phyloP scores from a whole-genome alignment of 345 rosid genomes.

The Sonneratia caseolaris region DNA sequence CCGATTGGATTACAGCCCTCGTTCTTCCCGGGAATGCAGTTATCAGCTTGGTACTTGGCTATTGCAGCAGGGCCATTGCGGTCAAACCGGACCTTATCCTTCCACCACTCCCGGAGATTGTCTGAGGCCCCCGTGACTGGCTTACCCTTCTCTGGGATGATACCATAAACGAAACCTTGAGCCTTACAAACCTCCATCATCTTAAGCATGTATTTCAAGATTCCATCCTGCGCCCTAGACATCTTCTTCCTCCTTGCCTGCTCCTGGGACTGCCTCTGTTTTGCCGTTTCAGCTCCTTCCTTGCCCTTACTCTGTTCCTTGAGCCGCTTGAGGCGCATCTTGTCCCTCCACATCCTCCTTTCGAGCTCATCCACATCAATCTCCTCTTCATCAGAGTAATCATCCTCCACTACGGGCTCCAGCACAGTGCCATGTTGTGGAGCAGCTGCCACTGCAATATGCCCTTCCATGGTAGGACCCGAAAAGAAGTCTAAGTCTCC shows the following conservation, averaged over 20 bases:
- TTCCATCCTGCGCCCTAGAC: slow-evolving; percentile 3
- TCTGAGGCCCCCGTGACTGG: neutral
- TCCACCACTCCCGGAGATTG: slow-evolving; percentile 3
- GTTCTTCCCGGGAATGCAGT: neutral
- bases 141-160: slow-evolving; percentile 5
- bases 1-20: neutral
- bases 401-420: slow-evolving; percentile 41
- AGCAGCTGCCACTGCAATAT: slow-evolving; percentile 16
- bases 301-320: slow-evolving; percentile 5
- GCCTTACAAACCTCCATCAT: slow-evolving; percentile 7
- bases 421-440: slow-evolving; percentile 28
- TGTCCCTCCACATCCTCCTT: slow-evolving; percentile 10
- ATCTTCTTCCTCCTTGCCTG: slow-evolving; percentile 5
- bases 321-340: slow-evolving; percentile 5
- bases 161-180: slow-evolving; percentile 1
- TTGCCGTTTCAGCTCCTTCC: slow-evolving; percentile 1
- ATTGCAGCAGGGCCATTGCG: slow-evolving; percentile 3
- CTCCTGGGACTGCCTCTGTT: slow-evolving; percentile 1
- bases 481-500: slow-evolving; percentile 74
- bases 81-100: slow-evolving; percentile 6
- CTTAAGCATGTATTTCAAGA: slow-evolving; percentile 6
- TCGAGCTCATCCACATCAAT: slow-evolving; percentile 5
- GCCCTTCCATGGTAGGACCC: slow-evolving; percentile 33
- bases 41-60: neutral
- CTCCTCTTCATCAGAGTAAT: slow-evolving; percentile 32